Percentiles rank a stretch among this genome's conserved stretches.
Conservation (phyloP, 805 yeast genomes). For the Priceomyces castillae region DNA sequence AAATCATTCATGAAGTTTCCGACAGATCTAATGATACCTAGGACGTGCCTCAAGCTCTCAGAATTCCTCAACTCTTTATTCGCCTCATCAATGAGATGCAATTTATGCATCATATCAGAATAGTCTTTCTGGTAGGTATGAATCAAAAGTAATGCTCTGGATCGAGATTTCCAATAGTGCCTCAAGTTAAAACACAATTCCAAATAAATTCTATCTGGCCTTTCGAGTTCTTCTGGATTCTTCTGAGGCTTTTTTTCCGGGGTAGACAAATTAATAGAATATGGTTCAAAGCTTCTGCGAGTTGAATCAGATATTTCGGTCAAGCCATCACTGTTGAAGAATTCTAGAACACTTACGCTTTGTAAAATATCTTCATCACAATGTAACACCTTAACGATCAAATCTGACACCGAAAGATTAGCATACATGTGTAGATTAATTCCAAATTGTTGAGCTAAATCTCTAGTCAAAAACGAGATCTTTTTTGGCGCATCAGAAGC, state of each 20-base stretch:
- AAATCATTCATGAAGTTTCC: constrained; percentile 96
- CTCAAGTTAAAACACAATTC: constrained; percentile 81
- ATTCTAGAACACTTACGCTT: constrained; percentile 76
- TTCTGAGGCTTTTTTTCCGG: constrained; percentile 49
- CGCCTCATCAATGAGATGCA: constrained; percentile 72
- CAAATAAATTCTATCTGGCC: constrained; percentile 83
- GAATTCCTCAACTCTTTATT: constrained; percentile 64
- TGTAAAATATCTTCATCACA: constrained; percentile 73
- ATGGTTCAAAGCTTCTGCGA: constrained; percentile 75
- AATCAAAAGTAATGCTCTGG: constrained; percentile 72
- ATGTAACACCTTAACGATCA: constrained; percentile 66
- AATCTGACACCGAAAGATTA: constrained; percentile 55
- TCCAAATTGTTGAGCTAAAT: constrained; percentile 91
- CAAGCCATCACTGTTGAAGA: constrained; percentile 71
- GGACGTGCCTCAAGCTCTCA: constrained; percentile 62
- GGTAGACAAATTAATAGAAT: constrained; percentile 65
- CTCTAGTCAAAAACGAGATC: constrained; percentile 72
- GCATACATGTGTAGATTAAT: constrained; percentile 84
- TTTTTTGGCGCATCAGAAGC: constrained; percentile 31
- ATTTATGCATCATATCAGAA: constrained; percentile 61
- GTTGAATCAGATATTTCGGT: constrained; percentile 70
- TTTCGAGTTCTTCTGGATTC: constrained; percentile 71
- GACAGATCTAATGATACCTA: constrained; percentile 82
- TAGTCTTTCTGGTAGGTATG: constrained; percentile 78
- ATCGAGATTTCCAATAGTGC: constrained; percentile 89